Evolutionary conservation across 129 eudicot species (phyloP).

Genomic region (Saposhnikovia divaricata): DNA sequence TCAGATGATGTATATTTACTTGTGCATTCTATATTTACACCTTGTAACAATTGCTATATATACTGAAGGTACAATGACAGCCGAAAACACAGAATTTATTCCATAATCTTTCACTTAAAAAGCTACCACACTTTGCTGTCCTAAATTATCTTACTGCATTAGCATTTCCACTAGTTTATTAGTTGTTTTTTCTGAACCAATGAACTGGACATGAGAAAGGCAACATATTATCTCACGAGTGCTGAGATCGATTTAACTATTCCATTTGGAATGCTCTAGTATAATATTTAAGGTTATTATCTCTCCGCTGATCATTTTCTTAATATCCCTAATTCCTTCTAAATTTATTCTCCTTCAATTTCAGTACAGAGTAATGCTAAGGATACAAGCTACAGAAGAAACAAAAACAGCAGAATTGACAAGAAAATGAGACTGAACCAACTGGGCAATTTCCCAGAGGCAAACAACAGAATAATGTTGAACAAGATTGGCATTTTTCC

Average conservation of each 20-base stretch:
- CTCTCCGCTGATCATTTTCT: not conserved
- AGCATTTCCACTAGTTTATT: not conserved
- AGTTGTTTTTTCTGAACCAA: not conserved
- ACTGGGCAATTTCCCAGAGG: not conserved
- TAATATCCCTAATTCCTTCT: not conserved
- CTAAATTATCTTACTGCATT: not conserved
- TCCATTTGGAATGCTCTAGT: too few relatives aligned
- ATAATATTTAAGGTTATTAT: not conserved
- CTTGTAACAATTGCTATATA: too few relatives aligned
- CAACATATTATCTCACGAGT: too few relatives aligned
- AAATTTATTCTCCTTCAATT: not conserved
- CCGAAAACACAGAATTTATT: not conserved
- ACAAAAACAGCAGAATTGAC: not conserved
- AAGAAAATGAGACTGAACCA: not conserved
- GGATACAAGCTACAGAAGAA: not conserved
- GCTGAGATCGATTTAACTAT: too few relatives aligned
- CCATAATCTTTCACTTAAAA: not conserved
- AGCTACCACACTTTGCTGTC: not conserved
- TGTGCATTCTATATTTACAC: not conserved
- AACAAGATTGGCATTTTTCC: not conserved
- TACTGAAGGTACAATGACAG: not conserved
- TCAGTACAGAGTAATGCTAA: slow-evolving; percentile 9
- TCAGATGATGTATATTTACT: not conserved
- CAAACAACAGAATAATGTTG: not conserved
- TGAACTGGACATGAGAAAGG: not conserved